Evolutionary conservation across 2,329 filamentous ascomycete species (phyloP), one percentile per base, ranked within the genome.

Genomic region (Zymoseptoria passerinii): DNA sequence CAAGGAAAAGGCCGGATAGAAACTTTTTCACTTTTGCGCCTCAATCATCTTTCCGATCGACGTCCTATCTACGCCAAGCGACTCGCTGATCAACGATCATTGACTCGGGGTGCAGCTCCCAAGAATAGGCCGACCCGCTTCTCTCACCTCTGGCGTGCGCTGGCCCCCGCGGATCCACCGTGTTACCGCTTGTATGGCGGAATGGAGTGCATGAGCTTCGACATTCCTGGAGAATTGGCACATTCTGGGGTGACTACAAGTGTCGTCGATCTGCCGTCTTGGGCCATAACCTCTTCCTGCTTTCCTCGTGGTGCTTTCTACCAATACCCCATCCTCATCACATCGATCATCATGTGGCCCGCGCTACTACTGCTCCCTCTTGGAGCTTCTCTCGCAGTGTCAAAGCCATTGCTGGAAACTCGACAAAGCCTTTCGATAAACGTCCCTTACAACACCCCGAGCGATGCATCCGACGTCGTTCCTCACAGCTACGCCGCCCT

Each of bases 291-390:
- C 16, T 44, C 35, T 44, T 5, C n/a, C 6, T 44, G 35, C 35
- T 44, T 44, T 16, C 35, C 35, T 44, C 35, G 35, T 4, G 5
- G 2, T 16, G 35, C 35, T 7, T 13, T 44, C 5, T 44, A 16
- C 16, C 35, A 16, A 44, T 44, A 44, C 16, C 35, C 35, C 35
- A 28, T 52, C 23, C 19, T 52, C 20, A 13, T 48, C 49, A 13
- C 20, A 28, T 8, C 44, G 18, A 44, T 57, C 48, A 53, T 50
- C 5, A 57, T 60, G 58, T 57, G 58, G 58, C 54, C 55, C 29
- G 35, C 58, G 20, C 16, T 60, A 13, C 35, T 60, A 16, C 49
- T 60, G 50, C 48, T 60, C 23, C 58, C 58, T n/a, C 44, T 60
- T n/a, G 58, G 51, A 19, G 58, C 53, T 16, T 48, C 55, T 10